Evolutionary conservation across 345 rosid genomes (phyloP).

Genomic region (Murraya paniculata): DNA sequence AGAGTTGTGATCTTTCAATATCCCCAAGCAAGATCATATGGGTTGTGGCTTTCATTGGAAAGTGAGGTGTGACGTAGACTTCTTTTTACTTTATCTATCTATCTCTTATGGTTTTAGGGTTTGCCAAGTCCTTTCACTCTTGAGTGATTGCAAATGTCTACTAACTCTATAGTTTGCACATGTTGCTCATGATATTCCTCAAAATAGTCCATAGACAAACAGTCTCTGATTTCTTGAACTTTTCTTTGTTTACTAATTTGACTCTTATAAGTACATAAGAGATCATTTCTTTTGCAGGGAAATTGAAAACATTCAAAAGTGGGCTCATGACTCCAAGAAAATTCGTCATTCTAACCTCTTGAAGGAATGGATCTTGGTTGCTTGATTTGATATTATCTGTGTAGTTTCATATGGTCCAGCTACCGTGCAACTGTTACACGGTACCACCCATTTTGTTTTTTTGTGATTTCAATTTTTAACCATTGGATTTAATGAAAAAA

Average conservation of each 20-base stretch:
- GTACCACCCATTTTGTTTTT: too few species aligned
- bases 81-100: constrained; percentile 11
- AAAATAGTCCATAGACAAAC: not conserved
- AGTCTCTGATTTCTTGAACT: not conserved
- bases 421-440: too few species aligned
- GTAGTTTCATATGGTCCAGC: constrained; percentile 15
- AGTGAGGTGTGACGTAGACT: constrained; percentile 31
- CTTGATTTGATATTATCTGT: constrained; percentile 22
- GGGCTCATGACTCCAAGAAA: constrained; percentile 12
- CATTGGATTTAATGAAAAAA: too few species aligned
- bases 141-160: constrained; percentile 3
- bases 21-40: constrained; percentile 58
- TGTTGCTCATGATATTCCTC: not conserved
- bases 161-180: not conserved
- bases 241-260: not conserved
- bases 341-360: not conserved
- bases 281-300: not conserved
- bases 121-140: constrained; percentile 15
- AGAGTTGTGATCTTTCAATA: constrained; percentile 35
- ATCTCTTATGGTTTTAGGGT: constrained; percentile 24
- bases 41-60: constrained; percentile 41
- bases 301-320: not conserved
- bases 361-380: not conserved
- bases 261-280: not conserved
- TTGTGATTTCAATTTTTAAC: too few species aligned